A percentile compares a stretch with the other conserved stretches of the same genome.
phyloP scores from a whole-genome alignment of 345 rosid species.

The Conringia planisiliqua region DNA sequence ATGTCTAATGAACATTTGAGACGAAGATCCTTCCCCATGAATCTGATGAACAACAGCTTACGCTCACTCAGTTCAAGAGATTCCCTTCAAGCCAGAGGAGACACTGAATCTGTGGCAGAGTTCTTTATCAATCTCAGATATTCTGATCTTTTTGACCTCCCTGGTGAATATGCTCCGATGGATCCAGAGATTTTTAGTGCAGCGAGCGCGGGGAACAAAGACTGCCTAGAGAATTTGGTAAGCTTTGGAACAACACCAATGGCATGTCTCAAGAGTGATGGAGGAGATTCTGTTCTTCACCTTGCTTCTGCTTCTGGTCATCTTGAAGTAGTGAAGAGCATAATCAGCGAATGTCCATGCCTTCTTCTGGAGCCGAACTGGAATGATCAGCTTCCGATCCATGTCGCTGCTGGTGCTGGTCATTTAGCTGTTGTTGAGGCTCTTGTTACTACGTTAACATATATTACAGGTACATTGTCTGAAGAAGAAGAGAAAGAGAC shows the following conservation, averaged over 20 bases:
- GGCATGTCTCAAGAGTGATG: too few relatives aligned
- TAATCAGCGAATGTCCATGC: background rate
- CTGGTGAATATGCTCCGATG: too few relatives aligned
- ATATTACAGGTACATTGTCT: background rate
- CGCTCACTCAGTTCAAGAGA: background rate
- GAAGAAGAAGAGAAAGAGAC: background rate
- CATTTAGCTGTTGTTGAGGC: background rate
- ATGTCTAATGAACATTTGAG: background rate
- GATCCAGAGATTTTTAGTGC: too few relatives aligned
- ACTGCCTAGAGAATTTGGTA: too few relatives aligned
- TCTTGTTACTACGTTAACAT: background rate
- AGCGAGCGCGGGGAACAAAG: too few relatives aligned
- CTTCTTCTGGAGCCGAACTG: background rate
- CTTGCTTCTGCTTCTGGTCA: too few relatives aligned
- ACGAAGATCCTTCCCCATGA: background rate
- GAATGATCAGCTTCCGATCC: slow-evolving; percentile 5
- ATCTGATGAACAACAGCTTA: background rate
- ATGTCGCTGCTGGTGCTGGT: slow-evolving; percentile 10
- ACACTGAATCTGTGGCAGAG: too few relatives aligned
- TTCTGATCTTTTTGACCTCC: too few relatives aligned
- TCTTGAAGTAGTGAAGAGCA: background rate
- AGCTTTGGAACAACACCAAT: too few relatives aligned
- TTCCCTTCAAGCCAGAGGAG: background rate
- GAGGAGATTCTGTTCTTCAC: too few relatives aligned
- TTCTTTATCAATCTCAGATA: too few relatives aligned